phyloP scores from a whole-genome alignment of 2,329 filamentous ascomycete species.

The Decorospora gaudefroyi region DNA sequence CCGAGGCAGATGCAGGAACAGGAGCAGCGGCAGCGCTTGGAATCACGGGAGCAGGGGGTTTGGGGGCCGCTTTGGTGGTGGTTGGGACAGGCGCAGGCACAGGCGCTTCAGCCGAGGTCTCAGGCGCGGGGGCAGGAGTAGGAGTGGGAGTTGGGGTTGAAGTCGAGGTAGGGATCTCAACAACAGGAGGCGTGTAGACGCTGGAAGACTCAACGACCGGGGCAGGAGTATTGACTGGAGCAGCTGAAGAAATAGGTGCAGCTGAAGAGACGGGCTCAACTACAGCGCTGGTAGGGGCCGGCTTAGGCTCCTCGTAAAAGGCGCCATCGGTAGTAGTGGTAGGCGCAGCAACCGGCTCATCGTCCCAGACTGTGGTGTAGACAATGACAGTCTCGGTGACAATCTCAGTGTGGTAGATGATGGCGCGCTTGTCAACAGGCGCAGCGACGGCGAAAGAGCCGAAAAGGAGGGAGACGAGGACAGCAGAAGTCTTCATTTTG shows the following conservation, averaged over 20 bases:
- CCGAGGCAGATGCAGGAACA: slow-evolving; percentile 7
- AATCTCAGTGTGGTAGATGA: slow-evolving; percentile 41
- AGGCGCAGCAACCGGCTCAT: slow-evolving; percentile 23
- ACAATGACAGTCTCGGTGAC: slow-evolving; percentile 42
- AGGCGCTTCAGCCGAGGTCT: slow-evolving; percentile 12
- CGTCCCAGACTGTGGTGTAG: slow-evolving; percentile 46
- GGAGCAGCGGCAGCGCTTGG: slow-evolving; percentile 15
- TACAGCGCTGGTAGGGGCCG: slow-evolving; percentile 24
- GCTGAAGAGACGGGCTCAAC: slow-evolving; percentile 17
- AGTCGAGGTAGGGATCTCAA: slow-evolving; percentile 12
- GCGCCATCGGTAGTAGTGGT: slow-evolving; percentile 29
- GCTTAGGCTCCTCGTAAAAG: slow-evolving; percentile 31
- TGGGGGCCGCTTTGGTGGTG: slow-evolving; percentile 1
- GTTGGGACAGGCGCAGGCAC: slow-evolving; percentile 15
- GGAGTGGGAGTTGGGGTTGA: slow-evolving; percentile 15
- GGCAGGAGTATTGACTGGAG: slow-evolving; percentile 20
- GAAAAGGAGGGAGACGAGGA: slow-evolving; percentile 44
- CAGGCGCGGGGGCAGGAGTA: slow-evolving; percentile 13
- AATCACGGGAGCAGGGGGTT: slow-evolving; percentile 10
- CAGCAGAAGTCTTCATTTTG: slow-evolving; percentile 45
- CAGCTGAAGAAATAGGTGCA: slow-evolving; percentile 13
- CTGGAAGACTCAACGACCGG: slow-evolving; percentile 14
- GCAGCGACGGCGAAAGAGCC: slow-evolving; percentile 42
- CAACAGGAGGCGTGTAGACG: slow-evolving; percentile 18
- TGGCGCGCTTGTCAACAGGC: slow-evolving; percentile 43